Evolutionary conservation across 148 eudicot species (phyloP), one percentile per base, ranked within the genome.

Genomic region (Mesembryanthemum crystallinum): DNA sequence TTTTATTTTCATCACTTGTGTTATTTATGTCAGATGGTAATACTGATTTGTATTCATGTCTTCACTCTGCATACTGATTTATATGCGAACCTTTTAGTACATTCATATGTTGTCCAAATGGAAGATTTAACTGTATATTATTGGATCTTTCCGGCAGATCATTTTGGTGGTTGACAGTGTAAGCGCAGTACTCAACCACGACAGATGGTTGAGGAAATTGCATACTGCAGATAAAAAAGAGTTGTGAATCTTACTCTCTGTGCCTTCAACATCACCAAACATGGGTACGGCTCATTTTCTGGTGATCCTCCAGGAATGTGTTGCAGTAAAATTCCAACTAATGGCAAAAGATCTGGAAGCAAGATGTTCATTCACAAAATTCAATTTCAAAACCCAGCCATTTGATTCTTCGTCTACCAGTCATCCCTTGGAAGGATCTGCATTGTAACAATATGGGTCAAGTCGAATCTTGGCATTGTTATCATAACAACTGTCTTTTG

Each of bases 151-250:
- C 4, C 30, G 77, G 77, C 91, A 94, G 98, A 90, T 92, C 74
- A 76, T 91, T 64, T 81, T 94, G 92, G 93, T 94, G 82, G 94
- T 92, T 73, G 97, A 94, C 83, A 90, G 93, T 79, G 89, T 91
- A n/a, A 85, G 89, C 78, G 83, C 98, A 3, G 85, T 92, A 90
- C 93, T 90, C 32, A 94, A 92, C 80, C 90, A 89, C 75, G 98
- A 94, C 82, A 91, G 98, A 81, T 84, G 81, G 82, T 82, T 94
- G 77, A 82, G 82, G 79, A 88, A 85, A 79, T 77, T 85, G 58
- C 77, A 67, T 35, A 64, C 71, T 23, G 47, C 73, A 13, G 54
- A 76, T 57, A 65, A 57, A 82, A 82, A 87, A 82, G 83, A 87
- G 61, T 27, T 51, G 45, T 12, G 14, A 20, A 17, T 47, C 35